Evolutionary conservation across 805 yeast species (phyloP).

Genomic region (Suhomyces sp.): DNA sequence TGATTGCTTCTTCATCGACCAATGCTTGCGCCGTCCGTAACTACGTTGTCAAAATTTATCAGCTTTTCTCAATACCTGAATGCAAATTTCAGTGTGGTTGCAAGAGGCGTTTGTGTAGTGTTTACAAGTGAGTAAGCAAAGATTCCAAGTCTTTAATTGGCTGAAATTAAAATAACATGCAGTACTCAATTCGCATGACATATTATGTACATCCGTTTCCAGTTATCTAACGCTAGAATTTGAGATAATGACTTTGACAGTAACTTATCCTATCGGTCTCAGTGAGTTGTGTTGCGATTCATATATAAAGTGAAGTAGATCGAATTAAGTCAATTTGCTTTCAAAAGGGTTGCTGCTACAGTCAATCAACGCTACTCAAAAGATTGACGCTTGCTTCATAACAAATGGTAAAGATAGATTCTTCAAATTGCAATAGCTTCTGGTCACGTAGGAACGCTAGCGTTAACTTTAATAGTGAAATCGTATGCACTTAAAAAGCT

Average conservation of each 20-base stretch:
- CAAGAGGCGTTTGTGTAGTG: not conserved
- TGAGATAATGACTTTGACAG: not conserved
- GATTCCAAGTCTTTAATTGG: not conserved
- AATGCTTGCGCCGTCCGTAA: not conserved
- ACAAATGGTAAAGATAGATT: not conserved
- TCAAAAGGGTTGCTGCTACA: not conserved
- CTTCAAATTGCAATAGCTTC: not conserved
- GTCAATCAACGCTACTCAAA: not conserved
- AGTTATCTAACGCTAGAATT: not conserved
- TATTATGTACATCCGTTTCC: not conserved
- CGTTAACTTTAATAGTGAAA: not conserved
- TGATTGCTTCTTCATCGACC: not conserved
- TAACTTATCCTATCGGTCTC: not conserved
- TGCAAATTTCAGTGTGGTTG: not conserved
- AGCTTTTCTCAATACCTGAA: not conserved
- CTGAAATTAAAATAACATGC: not conserved
- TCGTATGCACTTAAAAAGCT: not conserved
- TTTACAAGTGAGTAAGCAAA: not conserved
- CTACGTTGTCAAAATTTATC: not conserved
- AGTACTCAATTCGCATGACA: not conserved
- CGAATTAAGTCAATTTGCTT: not conserved
- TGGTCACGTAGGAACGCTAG: not conserved
- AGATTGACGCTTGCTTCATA: not conserved
- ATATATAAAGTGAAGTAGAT: not conserved
- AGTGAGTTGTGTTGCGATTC: not conserved